Percentiles rank a stretch among this genome's conserved stretches.
Conservation (phyloP, 441 rosid species). For the Raphanus hybrid region DNA sequence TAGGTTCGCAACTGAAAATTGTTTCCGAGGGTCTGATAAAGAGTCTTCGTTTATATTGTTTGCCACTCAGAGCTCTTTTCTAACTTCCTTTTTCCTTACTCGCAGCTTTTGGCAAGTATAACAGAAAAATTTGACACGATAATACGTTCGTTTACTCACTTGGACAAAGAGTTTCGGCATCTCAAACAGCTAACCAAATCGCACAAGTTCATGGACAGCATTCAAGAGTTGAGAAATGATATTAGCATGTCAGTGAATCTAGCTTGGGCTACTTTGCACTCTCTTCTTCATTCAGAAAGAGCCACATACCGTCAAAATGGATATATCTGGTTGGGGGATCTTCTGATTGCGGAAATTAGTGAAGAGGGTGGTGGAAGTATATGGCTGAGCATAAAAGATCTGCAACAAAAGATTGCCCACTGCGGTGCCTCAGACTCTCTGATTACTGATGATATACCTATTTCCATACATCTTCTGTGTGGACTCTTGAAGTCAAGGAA, state of each 20-base stretch:
- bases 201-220: constrained; percentile 66
- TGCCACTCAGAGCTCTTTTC: constrained; percentile 23
- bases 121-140: constrained; percentile 83
- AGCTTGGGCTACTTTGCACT: constrained; percentile 92
- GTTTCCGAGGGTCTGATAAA: constrained; percentile 21
- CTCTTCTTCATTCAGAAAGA: constrained; percentile 97
- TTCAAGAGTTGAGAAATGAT: constrained; percentile 56
- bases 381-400: constrained; percentile 75
- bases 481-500: constrained; percentile 94
- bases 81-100: constrained; percentile 35
- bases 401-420: constrained; percentile 70
- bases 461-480: constrained; percentile 86
- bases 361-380: constrained; percentile 67
- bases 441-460: constrained; percentile 74
- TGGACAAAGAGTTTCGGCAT: constrained; percentile 88
- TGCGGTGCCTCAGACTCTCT: constrained; percentile 76
- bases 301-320: constrained; percentile 88
- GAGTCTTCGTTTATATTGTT: constrained; percentile 4
- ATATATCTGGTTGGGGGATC: constrained; percentile 93
- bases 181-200: constrained; percentile 80
- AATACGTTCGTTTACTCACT: constrained; percentile 87
- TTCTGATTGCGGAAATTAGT: constrained; percentile 91
- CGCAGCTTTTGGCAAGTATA: constrained; percentile 86
- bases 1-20: constrained; percentile 41
- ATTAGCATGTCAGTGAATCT: constrained; percentile 63